Evolutionary conservation across 176 grass and related monocot species (phyloP), one percentile per base, ranked within the genome.

Genomic region (Zoysia japonica): DNA sequence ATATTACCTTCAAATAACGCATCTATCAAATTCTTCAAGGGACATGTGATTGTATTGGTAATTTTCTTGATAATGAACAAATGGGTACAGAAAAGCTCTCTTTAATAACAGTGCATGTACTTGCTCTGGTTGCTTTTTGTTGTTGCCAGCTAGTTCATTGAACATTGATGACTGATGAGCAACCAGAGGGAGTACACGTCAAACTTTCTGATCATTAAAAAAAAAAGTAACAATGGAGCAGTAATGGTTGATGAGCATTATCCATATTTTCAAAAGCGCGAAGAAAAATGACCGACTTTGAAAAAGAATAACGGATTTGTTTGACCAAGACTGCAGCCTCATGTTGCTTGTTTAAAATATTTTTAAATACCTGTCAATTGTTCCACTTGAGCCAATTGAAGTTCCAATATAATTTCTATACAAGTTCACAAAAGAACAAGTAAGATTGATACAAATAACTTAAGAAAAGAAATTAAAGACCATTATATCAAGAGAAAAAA

Each of bases 321-420:
- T 78, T 6, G 35, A 66, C 48, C 48, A 78, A 66, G 6, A 65
- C 5, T 78, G 59, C 16, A 71, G 49, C 57, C 7, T 14, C 38
- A n/a, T 39, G 71, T 9, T 67, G 8, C 3, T 66, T 15, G 67
- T 42, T 59, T 28, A 14, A 52, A 75, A 48, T 78, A 2, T 16
- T 16, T 15, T 3, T 46, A 8, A 71, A 66, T 79, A 88, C 86
- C 86, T 78, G 75, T 61, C 47, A 11, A 46, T 15, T 41, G 52
- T 20, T 38, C 61, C 42, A 9, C 19, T 74, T 51, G 75, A 19
- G 74, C 60, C 52, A 61, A 83, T 6, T 47, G 68, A 61, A 44
- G 86, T 88, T 61, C 75, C 68, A 0, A 88, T 79, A 62, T 88
- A 88, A 20, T 88, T 83, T 83, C 86, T 88, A 17, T 5, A 2